Evolutionary conservation across 805 yeast species (phyloP).

Genomic region (Sugiyamaella smithiae): DNA sequence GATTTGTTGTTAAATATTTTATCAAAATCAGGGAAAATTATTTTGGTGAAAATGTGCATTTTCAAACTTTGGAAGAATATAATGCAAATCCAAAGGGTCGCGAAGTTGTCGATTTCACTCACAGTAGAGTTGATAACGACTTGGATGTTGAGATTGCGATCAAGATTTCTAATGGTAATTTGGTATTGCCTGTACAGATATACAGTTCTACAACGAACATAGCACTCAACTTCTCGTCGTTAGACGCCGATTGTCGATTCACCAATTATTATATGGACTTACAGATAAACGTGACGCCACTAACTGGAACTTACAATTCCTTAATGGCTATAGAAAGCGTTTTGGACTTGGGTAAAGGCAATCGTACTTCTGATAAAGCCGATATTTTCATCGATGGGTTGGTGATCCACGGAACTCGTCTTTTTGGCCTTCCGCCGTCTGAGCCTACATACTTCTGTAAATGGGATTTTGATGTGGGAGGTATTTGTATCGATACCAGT

Average conservation of each 20-base stretch:
- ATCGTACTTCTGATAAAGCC: slow-evolving; percentile 11
- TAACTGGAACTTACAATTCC: slow-evolving; percentile 36
- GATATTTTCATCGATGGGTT: slow-evolving; percentile 51
- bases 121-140: slow-evolving; percentile 50
- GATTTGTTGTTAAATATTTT: slow-evolving; percentile 72
- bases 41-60: slow-evolving; percentile 81
- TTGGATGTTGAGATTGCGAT: slow-evolving; percentile 73
- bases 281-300: slow-evolving; percentile 68
- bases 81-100: slow-evolving; percentile 34
- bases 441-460: slow-evolving; percentile 87
- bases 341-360: slow-evolving; percentile 18
- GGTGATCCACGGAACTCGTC: slow-evolving; percentile 77
- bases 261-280: slow-evolving; percentile 89
- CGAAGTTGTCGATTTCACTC: slow-evolving; percentile 15
- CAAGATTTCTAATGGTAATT: slow-evolving; percentile 64
- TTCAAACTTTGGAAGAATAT: slow-evolving; percentile 84
- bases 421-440: slow-evolving; percentile 87
- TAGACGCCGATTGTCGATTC: slow-evolving; percentile 80
- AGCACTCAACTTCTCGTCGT: slow-evolving; percentile 57
- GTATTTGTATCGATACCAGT: slow-evolving; percentile 50
- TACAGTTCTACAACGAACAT: slow-evolving; percentile 63
- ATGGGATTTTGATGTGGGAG: slow-evolving; percentile 80
- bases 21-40: slow-evolving; percentile 81
- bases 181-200: slow-evolving; percentile 69
- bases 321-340: slow-evolving; percentile 17